Conservation (phyloP, 2,329 filamentous ascomycete genomes). For the Aspergillus glaucus region DNA sequence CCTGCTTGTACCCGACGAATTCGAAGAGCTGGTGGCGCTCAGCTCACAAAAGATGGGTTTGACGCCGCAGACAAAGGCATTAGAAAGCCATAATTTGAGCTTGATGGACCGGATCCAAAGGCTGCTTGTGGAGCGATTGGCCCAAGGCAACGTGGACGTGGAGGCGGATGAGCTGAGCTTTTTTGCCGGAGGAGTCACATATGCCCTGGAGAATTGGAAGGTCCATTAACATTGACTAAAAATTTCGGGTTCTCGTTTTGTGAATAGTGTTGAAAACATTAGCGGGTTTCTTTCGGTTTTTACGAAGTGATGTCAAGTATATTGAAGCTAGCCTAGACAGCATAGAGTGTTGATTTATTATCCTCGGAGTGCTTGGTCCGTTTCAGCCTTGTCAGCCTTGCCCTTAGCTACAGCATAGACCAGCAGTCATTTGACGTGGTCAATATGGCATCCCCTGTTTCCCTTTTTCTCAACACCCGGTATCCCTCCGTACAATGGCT, state of each 20-base stretch:
- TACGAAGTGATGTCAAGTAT: background rate
- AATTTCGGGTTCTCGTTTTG: too few relatives aligned
- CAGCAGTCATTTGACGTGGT: too few relatives aligned
- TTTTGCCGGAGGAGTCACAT: conserved; percentile 32
- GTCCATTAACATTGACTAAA: background rate
- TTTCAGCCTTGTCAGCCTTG: too few relatives aligned
- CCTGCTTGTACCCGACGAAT: conserved; percentile 31
- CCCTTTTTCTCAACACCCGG: too few relatives aligned
- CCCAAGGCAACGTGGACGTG: conserved; percentile 23
- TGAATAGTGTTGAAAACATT: background rate
- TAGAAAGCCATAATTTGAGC: conserved; percentile 9
- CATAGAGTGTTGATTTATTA: too few relatives aligned
- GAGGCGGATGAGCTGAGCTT: conserved; percentile 34
- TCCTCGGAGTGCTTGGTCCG: too few relatives aligned
- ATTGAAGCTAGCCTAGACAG: too few relatives aligned
- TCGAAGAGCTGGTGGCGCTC: conserved; percentile 26
- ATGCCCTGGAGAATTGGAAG: conserved; percentile 23
- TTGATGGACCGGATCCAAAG: conserved; percentile 30
- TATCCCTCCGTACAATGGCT: too few relatives aligned
- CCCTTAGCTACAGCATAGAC: too few relatives aligned
- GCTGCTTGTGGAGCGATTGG: conserved; percentile 30
- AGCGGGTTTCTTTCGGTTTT: background rate
- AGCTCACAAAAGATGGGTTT: conserved; percentile 16
- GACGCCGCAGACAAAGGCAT: conserved; percentile 2
- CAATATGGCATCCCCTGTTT: too few relatives aligned